Evolutionary conservation across 1,139 yeast species (phyloP), one percentile per base, ranked within the genome.

Genomic region (Diutina ranongensis): DNA sequence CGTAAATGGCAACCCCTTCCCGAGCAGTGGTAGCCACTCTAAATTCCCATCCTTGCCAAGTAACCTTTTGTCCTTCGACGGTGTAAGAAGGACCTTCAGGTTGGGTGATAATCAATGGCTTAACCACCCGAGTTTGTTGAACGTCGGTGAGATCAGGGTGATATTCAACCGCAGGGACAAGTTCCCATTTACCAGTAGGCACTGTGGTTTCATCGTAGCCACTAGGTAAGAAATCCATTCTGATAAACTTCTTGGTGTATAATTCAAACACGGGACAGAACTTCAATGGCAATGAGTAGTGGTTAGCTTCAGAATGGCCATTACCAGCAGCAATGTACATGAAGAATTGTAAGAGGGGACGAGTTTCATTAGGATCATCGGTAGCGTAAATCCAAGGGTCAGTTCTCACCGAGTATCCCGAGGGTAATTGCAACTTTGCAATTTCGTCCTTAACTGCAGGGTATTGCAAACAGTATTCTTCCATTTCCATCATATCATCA

Each of bases 381-480:
- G 87, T 81, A 54, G 94, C 95, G 60, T 85, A 85, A 72, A 85
- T 85, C 95, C 95, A 86, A 46, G 94, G 89, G 59, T 86, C 87
- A 58, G 72, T 75, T 58, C 82, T 76, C 46, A 85, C 78, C 45
- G 74, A 58, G 56, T 72, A 70, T 21, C 74, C 71, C 44, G 64
- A 60, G 57, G 80, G 87, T 57, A 74, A 73, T 57, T 69, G 75
- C 71, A 74, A 75, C 63, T 77, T 83, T 55, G 67, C 83, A 55
- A 80, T 67, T 60, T 80, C 86, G 22, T 79, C 83, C 49, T 59
- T 53, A 49, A 83, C 79, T 4, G 55, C 52, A 20, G 94, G 92
- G 57, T 82, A 83, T 33, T 62, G 56, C 54, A 63, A 57, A 54
- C 80, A 69, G 48, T 64, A 54, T 3, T 62, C 63, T 63, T 81